Base-by-base conservation (phyloP, 2,329 filamentous ascomycete species). In the Diplocarpon rosae region DNA sequence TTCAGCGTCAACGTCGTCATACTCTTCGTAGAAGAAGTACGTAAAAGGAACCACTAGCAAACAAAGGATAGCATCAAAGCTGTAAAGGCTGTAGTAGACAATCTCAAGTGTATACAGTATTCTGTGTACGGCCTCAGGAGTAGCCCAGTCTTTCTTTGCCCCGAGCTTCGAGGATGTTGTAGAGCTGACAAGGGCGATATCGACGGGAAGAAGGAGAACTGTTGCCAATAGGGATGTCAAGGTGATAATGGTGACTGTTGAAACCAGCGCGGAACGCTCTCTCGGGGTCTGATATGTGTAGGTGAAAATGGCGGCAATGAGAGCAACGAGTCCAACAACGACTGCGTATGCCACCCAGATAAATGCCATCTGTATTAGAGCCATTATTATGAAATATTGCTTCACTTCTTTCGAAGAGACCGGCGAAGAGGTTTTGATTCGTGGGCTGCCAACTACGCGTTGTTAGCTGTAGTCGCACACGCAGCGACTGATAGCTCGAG, bases 1-100 rank as follows among this genome's bases (percentile, higher is more conserved):
- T 57, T 94, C 85, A 29, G 82, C 75, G 49, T 88, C 88, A 15
- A 90, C 81, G 66, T 95, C 88, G 58, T 95, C 90, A 54, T 94
- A 94, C 64, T 96, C 92, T 63, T 98, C 92, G 59, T 94, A 92
- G 79, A 84, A 95, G 63, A 98, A 98, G 69, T 98, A 98, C 38
- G 89, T 83, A 61, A 98, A 98, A 0, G 92, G 92, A 15, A 96
- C 83, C 36, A 95, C 76, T 14, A 96, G 63, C 37, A 98, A 71
- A 60, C 92, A 98, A 10, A 98, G 76, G 5, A 95, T 63, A 1
- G 88, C 85, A 63, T 98, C 92, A 54, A 95, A 69, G 56, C 85
- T 92, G 68, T 96, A 98, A 0, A 98, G 73, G 0, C 80, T 73
- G 65, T 96, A 96, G 68, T 98, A 98, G 46, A 95, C 83, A 47